Base-by-base conservation (phyloP, 176 grass and related monocot species). In the Secale cereale region DNA sequence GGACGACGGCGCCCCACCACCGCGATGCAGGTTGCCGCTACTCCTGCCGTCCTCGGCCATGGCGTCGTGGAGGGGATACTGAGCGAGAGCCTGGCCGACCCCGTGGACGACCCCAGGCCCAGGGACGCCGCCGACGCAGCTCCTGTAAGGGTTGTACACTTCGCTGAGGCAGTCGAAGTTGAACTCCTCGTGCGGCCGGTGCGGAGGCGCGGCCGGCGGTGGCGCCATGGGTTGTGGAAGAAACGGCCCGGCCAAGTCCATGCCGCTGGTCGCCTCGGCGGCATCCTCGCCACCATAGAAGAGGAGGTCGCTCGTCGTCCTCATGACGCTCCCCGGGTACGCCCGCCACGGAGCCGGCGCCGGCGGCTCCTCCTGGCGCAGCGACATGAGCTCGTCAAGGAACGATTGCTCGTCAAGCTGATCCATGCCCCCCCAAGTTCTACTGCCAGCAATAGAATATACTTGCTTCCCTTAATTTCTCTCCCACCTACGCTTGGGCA, bases 81-180 rank as follows among this genome's bases (percentile, higher is more conserved):
- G 39, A 35, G 45, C 10, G 28, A 65, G n/a, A 39, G 31, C 7
- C 40, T 72, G 64, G 62, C 19, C 71, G 3, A 72, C 27, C 27
- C 39, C 83, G 9, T 40, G 33, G 23, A 73, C 22, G 67, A 70
- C 12, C 17, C 73, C 70, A 16, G 65, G n/a, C n/a, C n/a, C 26
- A 0, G 59, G 56, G 39, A 79, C 52, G 31, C 70, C 11, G 39
- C 6, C 36, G 29, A 28, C 67, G 14, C 40, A 64, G 73, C 65
- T 64, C 65, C 73, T 69, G 85, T 89, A 94, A 26, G 92, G 94
- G 54, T 85, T 86, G 75, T 85, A 97, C 8, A 92, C 91, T 77
- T 97, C 85, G 35, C 94, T 90, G 12, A 94, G 40, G 85, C 82
- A 97, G 37, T 94, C 94, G 43, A 94, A 94, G 87, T 85, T 94